Conservation (phyloP, 331 rosid species). For the Saraca asoca region DNA sequence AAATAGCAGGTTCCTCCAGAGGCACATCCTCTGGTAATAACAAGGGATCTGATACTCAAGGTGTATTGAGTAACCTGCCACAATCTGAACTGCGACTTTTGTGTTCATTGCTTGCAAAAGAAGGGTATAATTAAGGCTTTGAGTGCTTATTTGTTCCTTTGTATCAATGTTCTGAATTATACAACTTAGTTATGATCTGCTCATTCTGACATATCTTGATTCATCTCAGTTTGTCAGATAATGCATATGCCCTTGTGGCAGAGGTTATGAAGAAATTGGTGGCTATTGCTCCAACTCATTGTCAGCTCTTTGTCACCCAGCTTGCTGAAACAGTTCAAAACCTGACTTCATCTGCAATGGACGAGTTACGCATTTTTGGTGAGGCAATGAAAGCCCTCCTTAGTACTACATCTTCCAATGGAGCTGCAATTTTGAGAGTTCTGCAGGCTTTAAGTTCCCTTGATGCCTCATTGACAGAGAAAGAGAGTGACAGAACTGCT, state of each 20-base stretch:
- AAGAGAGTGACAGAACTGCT: slow-evolving; percentile 55
- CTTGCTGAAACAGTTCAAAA: slow-evolving; percentile 79
- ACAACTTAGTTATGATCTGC: slow-evolving; percentile 16
- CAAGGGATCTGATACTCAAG: slow-evolving; percentile 51
- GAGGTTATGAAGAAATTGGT: slow-evolving; percentile 97
- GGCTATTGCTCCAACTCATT: slow-evolving; percentile 80
- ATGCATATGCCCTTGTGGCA: slow-evolving; percentile 82
- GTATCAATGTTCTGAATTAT: slow-evolving; percentile 10
- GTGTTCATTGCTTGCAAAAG: slow-evolving; percentile 95
- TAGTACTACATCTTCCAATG: slow-evolving; percentile 80
- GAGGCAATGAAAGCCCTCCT: slow-evolving; percentile 83
- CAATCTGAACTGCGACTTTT: slow-evolving; percentile 89
- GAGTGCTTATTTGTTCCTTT: no score
- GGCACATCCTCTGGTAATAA: slow-evolving; percentile 48
- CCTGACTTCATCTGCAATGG: slow-evolving; percentile 85
- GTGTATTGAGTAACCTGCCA: slow-evolving; percentile 71
- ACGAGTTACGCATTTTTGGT: slow-evolving; percentile 70
- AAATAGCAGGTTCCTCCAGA: slow-evolving; percentile 50
- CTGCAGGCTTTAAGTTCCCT: slow-evolving; percentile 94
- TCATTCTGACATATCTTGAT: slow-evolving; percentile 41
- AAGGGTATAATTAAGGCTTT: slow-evolving; percentile 67
- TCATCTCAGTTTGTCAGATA: slow-evolving; percentile 83
- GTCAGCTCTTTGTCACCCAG: slow-evolving; percentile 82
- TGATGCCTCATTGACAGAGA: slow-evolving; percentile 59
- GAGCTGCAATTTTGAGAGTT: slow-evolving; percentile 96